Percentiles rank a stretch among this genome's conserved stretches.
Conservation (phyloP, 2,329 filamentous ascomycete species). For the Juglanconis oblonga region DNA sequence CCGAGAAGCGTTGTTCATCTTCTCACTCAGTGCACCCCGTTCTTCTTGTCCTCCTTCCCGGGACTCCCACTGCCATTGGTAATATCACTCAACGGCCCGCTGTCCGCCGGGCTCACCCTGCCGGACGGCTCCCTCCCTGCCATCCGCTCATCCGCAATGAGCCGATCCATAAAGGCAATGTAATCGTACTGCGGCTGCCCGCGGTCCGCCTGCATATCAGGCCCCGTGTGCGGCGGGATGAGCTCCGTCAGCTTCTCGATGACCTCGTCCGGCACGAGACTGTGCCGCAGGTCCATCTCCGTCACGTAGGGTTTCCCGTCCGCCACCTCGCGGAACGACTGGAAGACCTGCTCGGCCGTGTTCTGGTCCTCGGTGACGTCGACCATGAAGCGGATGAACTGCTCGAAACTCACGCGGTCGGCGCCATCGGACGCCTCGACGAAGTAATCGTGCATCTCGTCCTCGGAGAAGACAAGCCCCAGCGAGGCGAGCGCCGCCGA, state of each 20-base stretch:
- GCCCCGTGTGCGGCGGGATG: slow-evolving; percentile 81
- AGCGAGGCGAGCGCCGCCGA: slow-evolving; percentile 92
- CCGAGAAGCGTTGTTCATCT: too few relatives aligned
- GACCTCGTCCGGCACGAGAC: slow-evolving; percentile 91
- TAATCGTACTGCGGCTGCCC: slow-evolving; percentile 91
- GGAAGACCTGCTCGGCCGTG: slow-evolving; percentile 96
- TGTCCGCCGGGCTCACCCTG: slow-evolving; percentile 17
- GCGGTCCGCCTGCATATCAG: slow-evolving; percentile 81
- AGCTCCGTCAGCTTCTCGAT: slow-evolving; percentile 88
- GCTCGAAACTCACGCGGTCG: slow-evolving; percentile 89
- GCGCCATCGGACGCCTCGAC: slow-evolving; percentile 76
- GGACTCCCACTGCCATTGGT: slow-evolving; percentile 30
- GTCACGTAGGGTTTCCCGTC: slow-evolving; percentile 99
- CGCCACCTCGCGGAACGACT: slow-evolving; percentile 94
- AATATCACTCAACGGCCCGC: slow-evolving; percentile 21
- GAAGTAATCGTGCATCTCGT: slow-evolving; percentile 97
- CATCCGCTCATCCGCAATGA: slow-evolving; percentile 51
- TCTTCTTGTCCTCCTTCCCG: slow-evolving; percentile 31
- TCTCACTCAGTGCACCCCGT: slow-evolving; percentile 28
- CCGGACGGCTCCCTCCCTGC: slow-evolving; percentile 14
- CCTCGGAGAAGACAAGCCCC: slow-evolving; percentile 92
- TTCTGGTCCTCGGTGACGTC: slow-evolving; percentile 99
- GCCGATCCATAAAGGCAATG: slow-evolving; percentile 91
- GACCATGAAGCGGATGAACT: slow-evolving; percentile 99
- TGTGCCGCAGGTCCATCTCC: slow-evolving; percentile 93